Evolutionary conservation across 164 flowering plant genomes (phyloP), one percentile per base, ranked within the genome.

Genomic region (Piper betle): DNA sequence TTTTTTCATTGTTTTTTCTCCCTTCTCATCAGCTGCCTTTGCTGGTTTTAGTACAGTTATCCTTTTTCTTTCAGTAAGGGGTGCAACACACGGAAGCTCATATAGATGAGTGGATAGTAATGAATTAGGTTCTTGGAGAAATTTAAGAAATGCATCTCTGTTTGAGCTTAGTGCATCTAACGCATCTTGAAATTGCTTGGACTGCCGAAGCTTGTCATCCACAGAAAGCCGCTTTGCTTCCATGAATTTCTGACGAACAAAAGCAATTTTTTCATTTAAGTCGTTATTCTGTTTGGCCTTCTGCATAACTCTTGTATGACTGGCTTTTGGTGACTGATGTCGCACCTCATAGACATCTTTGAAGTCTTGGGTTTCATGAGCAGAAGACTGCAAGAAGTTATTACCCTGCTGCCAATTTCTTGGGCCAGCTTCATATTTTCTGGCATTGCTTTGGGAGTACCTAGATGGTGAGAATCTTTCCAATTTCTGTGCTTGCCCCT

Each of bases 101-200:
- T 64, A 63, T 13, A 77, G 67, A 62, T 80, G 77, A 68, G 81
- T 80, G 10, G 90, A 78, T 64, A 83, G 78, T 65, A 84, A 53
- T 25, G 90, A 79, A 70, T 79, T 85, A n/a, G 96, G 90, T 74
- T 88, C 97, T 75, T 88, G 86, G 65, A 90, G 78, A 74, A 85
- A 80, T 73, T 84, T 80, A 50, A 93, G 80, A 58, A 93, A 84
- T 55, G 83, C 71, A 65, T 90, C 97, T 64, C 69, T 80, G 58
- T 90, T 84, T 67, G 96, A 79, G 74, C 84, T 86, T 42, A 90
- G 64, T 60, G 86, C 85, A 72, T 88, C 97, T 41, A 88, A 53
- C 46, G 97, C 96, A 72, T 87, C 97, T 69, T 84, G 85, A 63
- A 90, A 93, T 67, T 93, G 89, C 79, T 85, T 82, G 25, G 96